These are phyloP conservation scores for Saturnispora serradocipensis DNA, from an alignment of 805 yeast genomes.

Conservation along the genomic window DNA sequence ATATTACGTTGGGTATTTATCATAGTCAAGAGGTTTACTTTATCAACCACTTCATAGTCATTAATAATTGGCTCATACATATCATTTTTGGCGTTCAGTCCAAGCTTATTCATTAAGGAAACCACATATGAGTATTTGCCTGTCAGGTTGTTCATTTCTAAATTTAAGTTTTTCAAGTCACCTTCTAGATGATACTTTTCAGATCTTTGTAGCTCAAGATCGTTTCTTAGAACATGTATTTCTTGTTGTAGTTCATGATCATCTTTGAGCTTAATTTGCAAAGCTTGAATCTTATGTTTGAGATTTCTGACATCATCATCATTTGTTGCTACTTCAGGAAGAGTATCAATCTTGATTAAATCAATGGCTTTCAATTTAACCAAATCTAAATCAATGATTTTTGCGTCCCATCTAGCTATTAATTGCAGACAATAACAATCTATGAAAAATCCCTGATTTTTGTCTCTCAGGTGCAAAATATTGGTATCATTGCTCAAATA, in stretches of 20 bases:
- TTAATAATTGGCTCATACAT: neutral
- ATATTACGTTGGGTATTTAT: conserved; percentile 10
- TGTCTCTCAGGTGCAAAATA: neutral
- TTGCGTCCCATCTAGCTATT: neutral
- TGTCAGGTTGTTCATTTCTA: neutral
- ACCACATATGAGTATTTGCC: neutral
- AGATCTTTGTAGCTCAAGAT: neutral
- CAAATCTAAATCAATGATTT: neutral
- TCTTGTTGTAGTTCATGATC: conserved; percentile 8
- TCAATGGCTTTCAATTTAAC: neutral
- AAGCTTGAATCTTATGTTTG: conserved; percentile 35
- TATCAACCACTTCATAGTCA: conserved; percentile 8
- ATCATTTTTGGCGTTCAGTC: neutral
- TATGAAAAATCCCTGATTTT: neutral
- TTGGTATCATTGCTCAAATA: neutral
- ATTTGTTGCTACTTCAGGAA: neutral
- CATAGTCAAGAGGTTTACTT: conserved; percentile 6
- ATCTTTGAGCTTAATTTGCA: conserved; percentile 29
- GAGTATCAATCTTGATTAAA: neutral
- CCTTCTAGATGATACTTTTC: neutral
- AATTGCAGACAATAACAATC: neutral
- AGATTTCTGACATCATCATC: conserved; percentile 22
- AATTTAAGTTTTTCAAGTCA: neutral
- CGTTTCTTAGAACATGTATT: conserved; percentile 1
- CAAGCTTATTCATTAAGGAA: conserved; percentile 3